Conservation (phyloP, 23 red algal genomes). For the Gracilariopsis chorda region DNA sequence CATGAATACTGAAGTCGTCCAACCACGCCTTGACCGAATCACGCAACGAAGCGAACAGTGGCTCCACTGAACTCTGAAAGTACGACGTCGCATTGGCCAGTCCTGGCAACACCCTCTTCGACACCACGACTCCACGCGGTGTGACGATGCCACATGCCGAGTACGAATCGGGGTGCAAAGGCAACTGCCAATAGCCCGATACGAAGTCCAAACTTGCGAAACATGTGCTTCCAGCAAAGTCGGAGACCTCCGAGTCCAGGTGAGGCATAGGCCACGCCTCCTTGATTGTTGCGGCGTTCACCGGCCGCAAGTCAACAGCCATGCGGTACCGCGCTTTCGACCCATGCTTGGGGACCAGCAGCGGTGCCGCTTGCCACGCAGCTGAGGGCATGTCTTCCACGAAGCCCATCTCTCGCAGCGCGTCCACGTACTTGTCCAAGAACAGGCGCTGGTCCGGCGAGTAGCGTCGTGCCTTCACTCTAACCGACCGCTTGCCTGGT, state of each 20-base stretch:
- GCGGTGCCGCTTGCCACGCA: conserved; percentile 22
- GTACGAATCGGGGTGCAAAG: conserved; percentile 20
- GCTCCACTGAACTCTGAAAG: conserved; percentile 2
- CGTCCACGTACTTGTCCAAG: background rate
- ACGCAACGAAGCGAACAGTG: background rate
- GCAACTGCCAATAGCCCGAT: conserved; percentile 17
- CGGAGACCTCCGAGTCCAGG: conserved; percentile 19
- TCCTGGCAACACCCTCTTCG: background rate
- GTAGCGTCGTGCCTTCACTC: conserved; percentile 9
- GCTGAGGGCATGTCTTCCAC: background rate
- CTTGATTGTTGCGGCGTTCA: conserved; percentile 14
- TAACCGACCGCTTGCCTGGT: background rate
- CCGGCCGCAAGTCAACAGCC: background rate
- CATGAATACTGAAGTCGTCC: conserved; percentile 27
- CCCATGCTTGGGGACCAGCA: conserved; percentile 6
- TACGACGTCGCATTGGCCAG: conserved; percentile 5
- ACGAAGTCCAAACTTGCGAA: conserved; percentile 36
- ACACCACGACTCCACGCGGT: background rate
- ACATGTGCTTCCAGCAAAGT: conserved; percentile 15
- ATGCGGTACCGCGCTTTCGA: background rate
- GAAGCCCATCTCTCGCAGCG: background rate
- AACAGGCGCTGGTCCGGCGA: background rate
- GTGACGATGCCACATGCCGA: background rate
- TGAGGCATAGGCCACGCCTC: conserved; percentile 36
- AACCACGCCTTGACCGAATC: conserved; percentile 38